phyloP scores from a whole-genome alignment of 306 rosid species.

The Amphicarpaea edgeworthii region DNA sequence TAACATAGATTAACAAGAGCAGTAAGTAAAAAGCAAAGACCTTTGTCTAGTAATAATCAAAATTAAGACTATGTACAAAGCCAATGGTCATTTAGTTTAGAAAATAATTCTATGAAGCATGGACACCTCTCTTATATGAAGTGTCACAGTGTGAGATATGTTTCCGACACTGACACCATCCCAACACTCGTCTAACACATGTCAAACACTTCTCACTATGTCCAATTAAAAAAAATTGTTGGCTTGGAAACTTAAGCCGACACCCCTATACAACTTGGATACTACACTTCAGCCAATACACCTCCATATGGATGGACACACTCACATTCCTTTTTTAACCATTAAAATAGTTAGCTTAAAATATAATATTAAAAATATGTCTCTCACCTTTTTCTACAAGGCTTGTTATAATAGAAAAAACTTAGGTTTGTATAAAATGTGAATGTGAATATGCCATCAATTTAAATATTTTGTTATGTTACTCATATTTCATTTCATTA shows the following conservation, averaged over 20 bases:
- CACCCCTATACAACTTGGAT: not conserved
- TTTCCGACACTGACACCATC: too few species aligned
- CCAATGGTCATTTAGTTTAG: conserved; percentile 5
- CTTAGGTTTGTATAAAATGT: not conserved
- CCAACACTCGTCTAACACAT: not conserved
- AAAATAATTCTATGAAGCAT: conserved; percentile 6
- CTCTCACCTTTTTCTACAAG: not conserved
- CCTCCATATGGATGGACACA: not conserved
- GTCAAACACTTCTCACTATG: not conserved
- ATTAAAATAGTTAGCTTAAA: too few species aligned
- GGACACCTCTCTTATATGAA: not conserved
- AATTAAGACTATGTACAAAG: not conserved
- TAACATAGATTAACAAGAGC: too few species aligned
- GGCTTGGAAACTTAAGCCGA: not conserved
- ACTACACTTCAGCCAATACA: not conserved
- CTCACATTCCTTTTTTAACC: not conserved
- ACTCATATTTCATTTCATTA: not conserved
- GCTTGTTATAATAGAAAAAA: not conserved
- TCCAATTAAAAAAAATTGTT: not conserved
- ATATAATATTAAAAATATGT: too few species aligned
- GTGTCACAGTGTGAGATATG: not conserved
- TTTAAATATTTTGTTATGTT: not conserved
- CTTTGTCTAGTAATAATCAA: conserved; percentile 24
- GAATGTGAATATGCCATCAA: not conserved
- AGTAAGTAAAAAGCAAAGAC: too few species aligned